Evolutionary conservation across 1,139 yeast species (phyloP).

Genomic region (Suhomyces taliae): DNA sequence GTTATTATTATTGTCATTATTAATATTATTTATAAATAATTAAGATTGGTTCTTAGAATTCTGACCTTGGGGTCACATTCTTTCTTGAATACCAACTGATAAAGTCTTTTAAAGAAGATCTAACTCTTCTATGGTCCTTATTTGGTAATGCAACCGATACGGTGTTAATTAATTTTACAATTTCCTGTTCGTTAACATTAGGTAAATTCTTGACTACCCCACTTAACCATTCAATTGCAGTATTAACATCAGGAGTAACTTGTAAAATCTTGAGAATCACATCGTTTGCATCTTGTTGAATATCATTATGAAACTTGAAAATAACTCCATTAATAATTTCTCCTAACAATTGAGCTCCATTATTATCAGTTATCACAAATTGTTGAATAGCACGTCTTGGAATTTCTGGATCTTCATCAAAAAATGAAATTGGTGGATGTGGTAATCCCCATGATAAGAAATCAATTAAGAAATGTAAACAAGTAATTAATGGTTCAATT

Average conservation of each 20-base stretch:
- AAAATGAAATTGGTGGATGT: conserved; percentile 73
- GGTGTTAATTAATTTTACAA: conserved; percentile 55
- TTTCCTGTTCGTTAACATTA: conserved; percentile 66
- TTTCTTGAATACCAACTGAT: conserved; percentile 82
- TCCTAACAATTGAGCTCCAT: conserved; percentile 59
- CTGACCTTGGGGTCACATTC: conserved; percentile 57
- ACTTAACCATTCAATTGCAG: conserved; percentile 61
- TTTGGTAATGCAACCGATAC: conserved; percentile 62
- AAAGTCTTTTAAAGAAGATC: conserved; percentile 71
- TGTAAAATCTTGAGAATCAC: conserved; percentile 66
- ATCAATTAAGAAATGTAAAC: conserved; percentile 77
- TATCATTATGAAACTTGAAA: conserved; percentile 69
- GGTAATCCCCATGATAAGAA: conserved; percentile 81
- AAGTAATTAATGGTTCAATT: conserved; percentile 67
- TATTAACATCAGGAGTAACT: conserved; percentile 43
- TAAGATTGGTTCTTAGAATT: conserved; percentile 15
- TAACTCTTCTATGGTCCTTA: conserved; percentile 71
- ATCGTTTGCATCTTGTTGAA: conserved; percentile 75
- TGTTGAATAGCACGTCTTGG: conserved; percentile 51
- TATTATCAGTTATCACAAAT: conserved; percentile 39
- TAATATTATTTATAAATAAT: too few species aligned
- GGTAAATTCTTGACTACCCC: conserved; percentile 57
- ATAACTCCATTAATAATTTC: conserved; percentile 66
- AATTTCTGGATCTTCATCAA: conserved; percentile 48
- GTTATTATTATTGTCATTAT: too few species aligned